These are phyloP conservation scores for Protomyces pachydermus DNA, from an alignment of 1,139 yeast genomes.

Conservation along the genomic window DNA sequence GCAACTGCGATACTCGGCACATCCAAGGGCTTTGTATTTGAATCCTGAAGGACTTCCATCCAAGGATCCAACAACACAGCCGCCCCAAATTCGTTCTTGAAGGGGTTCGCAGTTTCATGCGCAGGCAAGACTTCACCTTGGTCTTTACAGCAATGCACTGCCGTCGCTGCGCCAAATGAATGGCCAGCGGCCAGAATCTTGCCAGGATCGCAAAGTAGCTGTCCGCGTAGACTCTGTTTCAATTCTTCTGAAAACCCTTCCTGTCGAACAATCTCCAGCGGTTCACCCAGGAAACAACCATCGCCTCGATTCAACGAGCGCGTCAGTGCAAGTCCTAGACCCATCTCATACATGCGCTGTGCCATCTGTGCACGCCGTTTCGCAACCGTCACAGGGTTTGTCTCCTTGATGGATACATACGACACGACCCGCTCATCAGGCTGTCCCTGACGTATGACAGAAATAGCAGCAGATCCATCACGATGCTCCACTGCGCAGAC, in stretches of 20 bases:
- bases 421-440: slow-evolving; percentile 15
- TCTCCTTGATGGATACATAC: slow-evolving; percentile 27
- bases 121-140: slow-evolving; percentile 5
- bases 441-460: slow-evolving; percentile 26
- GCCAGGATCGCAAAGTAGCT: not conserved
- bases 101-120: not conserved
- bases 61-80: slow-evolving; percentile 33
- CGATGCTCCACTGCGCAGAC: slow-evolving; percentile 34
- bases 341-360: slow-evolving; percentile 33
- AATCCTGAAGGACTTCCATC: slow-evolving; percentile 32
- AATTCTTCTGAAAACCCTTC: not conserved
- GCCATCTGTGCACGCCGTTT: slow-evolving; percentile 33
- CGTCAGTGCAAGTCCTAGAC: slow-evolving; percentile 29
- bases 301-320: slow-evolving; percentile 4
- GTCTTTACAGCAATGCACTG: slow-evolving; percentile 28
- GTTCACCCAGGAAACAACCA: not conserved
- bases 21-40: slow-evolving; percentile 27
- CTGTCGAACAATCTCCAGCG: not conserved
- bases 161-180: slow-evolving; percentile 35
- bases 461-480: slow-evolving; percentile 32
- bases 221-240: not conserved
- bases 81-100: slow-evolving; percentile 15
- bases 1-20: slow-evolving; percentile 31
- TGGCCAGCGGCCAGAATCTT: slow-evolving; percentile 32
- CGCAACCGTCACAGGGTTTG: slow-evolving; percentile 30